Evolutionary conservation across 495 filamentous ascomycete species (phyloP), one percentile per base, ranked within the genome.

Genomic region (Cercophora sp.): DNA sequence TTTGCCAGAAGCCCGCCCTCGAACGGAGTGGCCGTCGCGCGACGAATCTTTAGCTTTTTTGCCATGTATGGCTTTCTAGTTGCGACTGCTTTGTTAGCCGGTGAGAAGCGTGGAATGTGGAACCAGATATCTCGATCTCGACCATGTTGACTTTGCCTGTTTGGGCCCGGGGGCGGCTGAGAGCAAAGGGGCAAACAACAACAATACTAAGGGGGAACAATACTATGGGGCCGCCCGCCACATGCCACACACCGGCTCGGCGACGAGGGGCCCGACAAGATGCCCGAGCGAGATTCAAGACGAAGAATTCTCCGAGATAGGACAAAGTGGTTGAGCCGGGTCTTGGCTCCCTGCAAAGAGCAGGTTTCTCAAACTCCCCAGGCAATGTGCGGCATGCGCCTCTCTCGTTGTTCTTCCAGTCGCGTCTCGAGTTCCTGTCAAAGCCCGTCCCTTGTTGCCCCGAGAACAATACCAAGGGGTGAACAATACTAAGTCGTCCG

Each of bases 401-500:
- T n/a, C n/a, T n/a, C n/a, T n/a, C n/a, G n/a, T n/a, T n/a, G n/a
- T n/a, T n/a, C n/a, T n/a, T n/a, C n/a, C n/a, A n/a, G n/a, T 32
- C 32, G 31, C 25, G 31, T 37, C 22, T 23, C 31, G 20, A 48
- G 6, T 16, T 13, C 15, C 2, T 15, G 43, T 18, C 19, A 36
- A 34, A 36, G 45, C 5, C 18, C 18, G 2, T 4, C 20, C 50
- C 43, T 57, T 59, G 52, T 52, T 29, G 8, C 13, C 15, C 32
- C 10, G 39, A 51, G 54, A 8, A 66, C 58, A 64, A 68, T 64
- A 61, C 47, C 48, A 66, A 60, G 54, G 36, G 25, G 20, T 24
- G 41, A 23, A 66, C 58, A 65, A 64, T 68, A 60, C 52, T 55
- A 66, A 64, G 48, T 23, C 13, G 5, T 13, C 48, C n/a, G 15